Conservation (phyloP, 805 yeast genomes). For the Pichia gijzeniarum region DNA sequence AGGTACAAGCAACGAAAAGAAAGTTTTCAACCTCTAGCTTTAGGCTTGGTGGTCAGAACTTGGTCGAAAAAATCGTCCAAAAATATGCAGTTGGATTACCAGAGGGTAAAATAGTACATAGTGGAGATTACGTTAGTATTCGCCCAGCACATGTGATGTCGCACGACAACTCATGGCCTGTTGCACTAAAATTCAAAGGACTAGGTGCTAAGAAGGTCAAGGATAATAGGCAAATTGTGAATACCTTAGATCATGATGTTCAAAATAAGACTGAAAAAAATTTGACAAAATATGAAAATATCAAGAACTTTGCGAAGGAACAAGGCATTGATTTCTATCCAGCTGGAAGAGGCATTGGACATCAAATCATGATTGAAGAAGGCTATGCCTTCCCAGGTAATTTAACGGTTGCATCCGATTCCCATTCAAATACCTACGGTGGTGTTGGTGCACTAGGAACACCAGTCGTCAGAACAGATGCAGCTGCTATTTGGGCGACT, state of each 20-base stretch:
- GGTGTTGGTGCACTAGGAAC: slow-evolving; percentile 96
- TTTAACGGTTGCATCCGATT: slow-evolving; percentile 93
- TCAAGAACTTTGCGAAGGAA: slow-evolving; percentile 79
- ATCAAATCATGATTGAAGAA: slow-evolving; percentile 97
- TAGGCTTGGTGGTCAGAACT: slow-evolving; percentile 57
- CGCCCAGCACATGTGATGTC: slow-evolving; percentile 98
- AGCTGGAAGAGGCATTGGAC: slow-evolving; percentile 99
- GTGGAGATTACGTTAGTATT: slow-evolving; percentile 94
- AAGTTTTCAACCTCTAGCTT: slow-evolving; percentile 15
- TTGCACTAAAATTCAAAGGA: slow-evolving; percentile 92
- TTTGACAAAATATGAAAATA: slow-evolving; percentile 78
- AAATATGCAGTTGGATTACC: slow-evolving; percentile 84
- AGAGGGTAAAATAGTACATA: slow-evolving; percentile 63
- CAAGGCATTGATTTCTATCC: slow-evolving; percentile 97
- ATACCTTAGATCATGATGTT: slow-evolving; percentile 96
- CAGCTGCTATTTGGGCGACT: slow-evolving; percentile 99
- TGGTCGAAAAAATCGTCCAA: slow-evolving; percentile 95
- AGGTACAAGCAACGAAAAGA: slow-evolving; percentile 9
- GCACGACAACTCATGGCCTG: slow-evolving; percentile 99
- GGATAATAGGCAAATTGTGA: slow-evolving; percentile 86
- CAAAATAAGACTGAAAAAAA: slow-evolving; percentile 90
- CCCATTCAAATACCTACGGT: slow-evolving; percentile 97
- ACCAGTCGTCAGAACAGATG: slow-evolving; percentile 97
- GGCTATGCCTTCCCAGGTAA: slow-evolving; percentile 96
- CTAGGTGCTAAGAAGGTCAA: slow-evolving; percentile 81